phyloP scores from a whole-genome alignment of 1,284 basidiomycete genomes.

The Puccinia coronata region DNA sequence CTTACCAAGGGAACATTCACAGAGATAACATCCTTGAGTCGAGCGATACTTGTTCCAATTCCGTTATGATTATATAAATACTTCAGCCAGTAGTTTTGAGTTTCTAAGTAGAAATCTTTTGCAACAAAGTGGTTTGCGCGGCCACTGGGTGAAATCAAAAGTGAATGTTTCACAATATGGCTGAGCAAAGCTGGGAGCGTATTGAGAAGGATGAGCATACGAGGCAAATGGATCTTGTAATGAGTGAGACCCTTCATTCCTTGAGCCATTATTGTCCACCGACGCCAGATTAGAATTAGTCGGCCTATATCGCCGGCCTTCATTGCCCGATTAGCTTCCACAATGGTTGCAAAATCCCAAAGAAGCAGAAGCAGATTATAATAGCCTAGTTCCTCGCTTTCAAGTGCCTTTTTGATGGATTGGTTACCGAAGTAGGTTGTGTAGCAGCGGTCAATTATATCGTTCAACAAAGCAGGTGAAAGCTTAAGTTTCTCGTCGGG shows the following conservation, averaged over 20 bases:
- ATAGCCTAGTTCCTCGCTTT: background rate
- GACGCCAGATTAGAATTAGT: background rate
- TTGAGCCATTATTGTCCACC: slow-evolving; percentile 6
- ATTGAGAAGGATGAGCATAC: background rate
- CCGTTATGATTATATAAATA: slow-evolving; percentile 23
- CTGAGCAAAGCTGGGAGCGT: background rate
- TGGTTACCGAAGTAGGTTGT: background rate
- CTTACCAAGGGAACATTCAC: background rate
- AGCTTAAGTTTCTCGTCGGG: no score
- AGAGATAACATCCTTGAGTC: background rate
- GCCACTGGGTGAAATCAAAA: background rate
- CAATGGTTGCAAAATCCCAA: background rate
- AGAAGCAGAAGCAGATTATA: background rate
- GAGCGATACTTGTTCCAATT: background rate
- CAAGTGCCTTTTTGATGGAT: background rate
- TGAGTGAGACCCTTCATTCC: background rate
- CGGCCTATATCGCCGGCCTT: slow-evolving; percentile 23
- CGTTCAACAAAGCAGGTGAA: no score
- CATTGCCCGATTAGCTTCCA: background rate
- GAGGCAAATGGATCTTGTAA: slow-evolving; percentile 16
- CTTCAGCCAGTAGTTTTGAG: slow-evolving; percentile 16
- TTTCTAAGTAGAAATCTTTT: background rate
- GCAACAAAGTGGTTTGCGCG: background rate
- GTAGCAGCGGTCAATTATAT: background rate
- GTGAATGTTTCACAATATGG: background rate